Conservation (phyloP, 306 rosid genomes). For the Rosa chinensis region DNA sequence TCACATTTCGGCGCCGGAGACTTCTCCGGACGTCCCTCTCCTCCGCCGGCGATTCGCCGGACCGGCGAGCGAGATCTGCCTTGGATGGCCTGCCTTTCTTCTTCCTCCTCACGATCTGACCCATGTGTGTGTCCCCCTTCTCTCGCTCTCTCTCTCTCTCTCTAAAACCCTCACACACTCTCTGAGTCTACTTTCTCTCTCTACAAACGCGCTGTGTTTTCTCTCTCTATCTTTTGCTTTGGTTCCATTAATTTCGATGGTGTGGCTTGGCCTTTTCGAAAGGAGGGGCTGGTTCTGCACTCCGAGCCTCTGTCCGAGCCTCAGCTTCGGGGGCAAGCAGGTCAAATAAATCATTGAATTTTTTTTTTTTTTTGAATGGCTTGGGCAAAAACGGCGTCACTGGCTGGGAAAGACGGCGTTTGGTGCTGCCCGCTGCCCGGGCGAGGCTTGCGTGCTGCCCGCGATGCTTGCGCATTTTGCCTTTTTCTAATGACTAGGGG, state of each 20-base stretch:
- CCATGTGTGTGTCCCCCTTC: conserved; percentile 47
- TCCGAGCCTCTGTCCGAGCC: conserved; percentile 43
- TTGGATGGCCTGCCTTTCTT: conserved; percentile 97
- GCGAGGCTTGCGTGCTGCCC: conserved; percentile 50
- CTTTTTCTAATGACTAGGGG: background rate
- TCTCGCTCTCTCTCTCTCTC: conserved; percentile 11
- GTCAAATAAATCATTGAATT: conserved; percentile 3
- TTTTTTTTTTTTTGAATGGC: background rate
- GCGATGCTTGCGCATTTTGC: conserved; percentile 21
- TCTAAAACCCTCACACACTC: conserved; percentile 6
- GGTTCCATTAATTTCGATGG: conserved; percentile 65
- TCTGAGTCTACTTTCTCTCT: conserved; percentile 36
- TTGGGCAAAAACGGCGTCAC: conserved; percentile 26
- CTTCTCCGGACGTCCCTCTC: conserved; percentile 73
- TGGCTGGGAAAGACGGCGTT: conserved; percentile 30
- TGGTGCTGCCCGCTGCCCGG: conserved; percentile 69
- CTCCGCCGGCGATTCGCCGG: conserved; percentile 50
- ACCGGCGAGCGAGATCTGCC: conserved; percentile 92
- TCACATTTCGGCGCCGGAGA: conserved; percentile 81
- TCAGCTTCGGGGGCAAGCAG: conserved; percentile 33
- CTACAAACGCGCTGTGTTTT: conserved; percentile 29
- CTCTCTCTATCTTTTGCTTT: conserved; percentile 42
- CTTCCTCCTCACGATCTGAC: conserved; percentile 99
- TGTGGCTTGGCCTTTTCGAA: conserved; percentile 46
- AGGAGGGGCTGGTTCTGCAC: conserved; percentile 29